Conservation (phyloP, 768 basidiomycete genomes). For the Amanita fuliginea region DNA sequence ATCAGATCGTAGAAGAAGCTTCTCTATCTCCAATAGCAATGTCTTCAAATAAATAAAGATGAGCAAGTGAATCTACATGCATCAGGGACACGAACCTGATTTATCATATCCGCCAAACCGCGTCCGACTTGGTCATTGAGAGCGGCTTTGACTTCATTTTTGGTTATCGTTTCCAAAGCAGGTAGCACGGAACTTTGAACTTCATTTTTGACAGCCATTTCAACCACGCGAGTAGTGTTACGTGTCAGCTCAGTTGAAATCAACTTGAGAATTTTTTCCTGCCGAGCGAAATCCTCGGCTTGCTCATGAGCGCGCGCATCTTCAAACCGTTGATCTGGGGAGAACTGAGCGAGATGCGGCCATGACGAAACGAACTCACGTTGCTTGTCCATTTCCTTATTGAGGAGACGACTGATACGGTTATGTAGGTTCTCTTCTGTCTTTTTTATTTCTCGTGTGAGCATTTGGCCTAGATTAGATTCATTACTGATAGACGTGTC, state of each 20-base stretch:
- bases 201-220: slow-evolving; percentile 79
- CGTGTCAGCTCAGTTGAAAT: slow-evolving; percentile 80
- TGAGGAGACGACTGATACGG: slow-evolving; percentile 68
- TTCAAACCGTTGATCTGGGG: slow-evolving; percentile 74
- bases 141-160: slow-evolving; percentile 67
- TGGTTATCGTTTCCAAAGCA: slow-evolving; percentile 72
- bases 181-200: slow-evolving; percentile 79
- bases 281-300: slow-evolving; percentile 69
- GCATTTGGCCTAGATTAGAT: slow-evolving; percentile 40
- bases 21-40: slow-evolving; percentile 71
- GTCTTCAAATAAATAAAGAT: slow-evolving; percentile 32
- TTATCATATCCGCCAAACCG: slow-evolving; percentile 62
- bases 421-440: slow-evolving; percentile 72
- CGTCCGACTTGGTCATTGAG: slow-evolving; percentile 70
- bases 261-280: slow-evolving; percentile 83
- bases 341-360: slow-evolving; percentile 6
- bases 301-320: slow-evolving; percentile 72
- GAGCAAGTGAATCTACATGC: slow-evolving; percentile 6
- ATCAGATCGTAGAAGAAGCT: slow-evolving; percentile 64
- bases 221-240: slow-evolving; percentile 83
- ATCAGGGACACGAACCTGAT: slow-evolving; percentile 41
- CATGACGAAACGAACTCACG: slow-evolving; percentile 35
- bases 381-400: slow-evolving; percentile 86
- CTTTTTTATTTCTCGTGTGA: slow-evolving; percentile 72
- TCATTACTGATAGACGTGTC: slow-evolving; percentile 36